Evolutionary conservation across 225 moss, liverwort and hornwort genomes (phyloP).

Genomic region (Physcomitrium patens): DNA sequence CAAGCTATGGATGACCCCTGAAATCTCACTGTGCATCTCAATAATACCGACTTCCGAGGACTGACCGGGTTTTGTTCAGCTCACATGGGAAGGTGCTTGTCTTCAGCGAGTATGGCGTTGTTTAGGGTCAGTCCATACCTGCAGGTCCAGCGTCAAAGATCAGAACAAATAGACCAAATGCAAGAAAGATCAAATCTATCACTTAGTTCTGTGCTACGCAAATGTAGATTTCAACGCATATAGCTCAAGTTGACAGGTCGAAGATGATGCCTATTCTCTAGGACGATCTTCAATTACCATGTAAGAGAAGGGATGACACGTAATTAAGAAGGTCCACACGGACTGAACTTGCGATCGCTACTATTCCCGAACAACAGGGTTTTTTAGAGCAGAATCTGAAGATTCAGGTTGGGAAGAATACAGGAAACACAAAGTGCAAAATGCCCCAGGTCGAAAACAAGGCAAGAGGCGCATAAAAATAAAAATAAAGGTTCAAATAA

Average conservation of each 20-base stretch:
- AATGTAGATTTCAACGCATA: neutral
- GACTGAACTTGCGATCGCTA: no score
- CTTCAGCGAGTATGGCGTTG: slow-evolving; percentile 93
- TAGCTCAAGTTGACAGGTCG: no score
- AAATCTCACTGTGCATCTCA: neutral
- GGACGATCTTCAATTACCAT: no score
- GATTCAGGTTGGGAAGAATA: no score
- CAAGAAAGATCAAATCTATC: neutral
- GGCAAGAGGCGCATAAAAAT: neutral
- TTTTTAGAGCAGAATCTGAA: no score
- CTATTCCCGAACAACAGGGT: no score
- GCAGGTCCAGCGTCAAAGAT: slow-evolving; percentile 16
- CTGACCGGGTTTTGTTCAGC: neutral
- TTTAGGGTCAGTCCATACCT: slow-evolving; percentile 77
- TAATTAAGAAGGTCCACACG: no score
- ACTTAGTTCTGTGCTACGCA: neutral
- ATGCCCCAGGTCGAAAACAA: neutral
- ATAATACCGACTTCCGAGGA: neutral
- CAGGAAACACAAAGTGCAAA: neutral
- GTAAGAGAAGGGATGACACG: no score
- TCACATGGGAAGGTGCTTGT: slow-evolving; percentile 87
- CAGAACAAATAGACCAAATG: neutral
- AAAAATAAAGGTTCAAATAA: no score
- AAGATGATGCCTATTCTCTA: no score
- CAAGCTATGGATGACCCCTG: neutral